Base-by-base conservation (phyloP, 179 eudicot genomes). In the Silene coronaria region DNA sequence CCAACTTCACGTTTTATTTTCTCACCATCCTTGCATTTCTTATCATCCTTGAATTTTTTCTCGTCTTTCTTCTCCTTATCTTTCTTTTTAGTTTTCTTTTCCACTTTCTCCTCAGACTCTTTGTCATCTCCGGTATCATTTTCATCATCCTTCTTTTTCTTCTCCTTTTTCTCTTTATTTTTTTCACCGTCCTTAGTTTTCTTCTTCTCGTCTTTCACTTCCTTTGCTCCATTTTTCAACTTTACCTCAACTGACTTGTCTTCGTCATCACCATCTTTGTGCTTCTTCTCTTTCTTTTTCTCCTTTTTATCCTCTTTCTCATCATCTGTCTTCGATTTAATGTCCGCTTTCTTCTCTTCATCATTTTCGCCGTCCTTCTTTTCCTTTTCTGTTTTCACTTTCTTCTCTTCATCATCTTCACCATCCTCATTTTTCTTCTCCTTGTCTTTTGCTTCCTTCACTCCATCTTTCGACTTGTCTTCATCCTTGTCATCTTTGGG, bases 391-490 rank as follows among this genome's bases (percentile, higher is more conserved):
- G 80, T 67, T 24, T 82, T 80, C 42, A 28, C 11, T 1, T 51
- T 60, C 45, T 78, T 57, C 11, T 30, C 65, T 21, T 27, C 32
- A 61, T 61, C 36, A 64, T 64, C 16, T 14, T 13, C 70, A 45
- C 48, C 53, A 55, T 45, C 45, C 66, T 83, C 67, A 75, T 62
- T 77, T 23, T 76, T 73, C 45, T 79, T 79, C 70, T 84, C 65
- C 58, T 73, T 74, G 11, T 68, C 72, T 24, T 81, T 62, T 8
- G 34, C 67, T 32, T 61, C 73, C 22, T 48, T 67, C 10, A 67
- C 42, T 28, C 53, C 74, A 53, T 57, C 64, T 45, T 81, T 64
- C 32, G 70, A 80, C 42, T 84, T 66, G 22, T 61, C 65, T 75
- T 84, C 60, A 21, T 51, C 72, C 8, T 63, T 72, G 14, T 78